Percentiles rank a stretch among this genome's conserved stretches.
Evolutionary conservation across 805 yeast species (phyloP).

Genomic region (Kodamaea neixiangensis): DNA sequence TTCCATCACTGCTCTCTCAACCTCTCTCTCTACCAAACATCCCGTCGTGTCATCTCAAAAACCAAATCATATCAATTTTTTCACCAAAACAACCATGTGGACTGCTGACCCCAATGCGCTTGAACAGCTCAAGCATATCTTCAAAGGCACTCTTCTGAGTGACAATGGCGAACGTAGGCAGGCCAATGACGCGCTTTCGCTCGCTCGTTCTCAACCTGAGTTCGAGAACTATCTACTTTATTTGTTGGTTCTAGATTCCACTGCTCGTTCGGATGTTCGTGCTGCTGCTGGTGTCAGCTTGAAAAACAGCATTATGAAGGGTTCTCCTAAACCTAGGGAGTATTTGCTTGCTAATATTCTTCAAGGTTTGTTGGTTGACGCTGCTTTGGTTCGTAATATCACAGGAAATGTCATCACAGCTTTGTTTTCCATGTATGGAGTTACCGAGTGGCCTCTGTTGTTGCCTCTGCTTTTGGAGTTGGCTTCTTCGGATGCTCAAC

Average conservation of each 20-base stretch:
- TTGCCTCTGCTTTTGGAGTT: conserved; percentile 69
- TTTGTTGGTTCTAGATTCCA: conserved; percentile 58
- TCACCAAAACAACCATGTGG: conserved; percentile 45
- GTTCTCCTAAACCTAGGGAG: conserved; percentile 23
- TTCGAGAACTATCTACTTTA: conserved; percentile 77
- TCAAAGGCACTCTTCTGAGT: conserved; percentile 72
- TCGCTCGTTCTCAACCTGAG: conserved; percentile 72
- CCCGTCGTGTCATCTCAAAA: neutral
- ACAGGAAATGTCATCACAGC: conserved; percentile 91
- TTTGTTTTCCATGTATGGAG: conserved; percentile 67
- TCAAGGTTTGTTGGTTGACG: conserved; percentile 56
- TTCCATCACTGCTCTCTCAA: too few species aligned
- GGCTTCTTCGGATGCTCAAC: conserved; percentile 31
- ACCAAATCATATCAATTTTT: neutral
- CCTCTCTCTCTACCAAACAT: neutral
- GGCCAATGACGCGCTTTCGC: conserved; percentile 74
- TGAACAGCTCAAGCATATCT: conserved; percentile 63
- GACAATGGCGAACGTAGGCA: conserved; percentile 52
- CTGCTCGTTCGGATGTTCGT: conserved; percentile 56
- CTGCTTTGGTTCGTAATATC: conserved; percentile 73
- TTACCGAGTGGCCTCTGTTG: conserved; percentile 71
- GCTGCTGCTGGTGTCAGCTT: conserved; percentile 88
- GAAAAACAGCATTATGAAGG: conserved; percentile 56
- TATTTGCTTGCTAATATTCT: conserved; percentile 46
- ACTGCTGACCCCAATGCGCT: conserved; percentile 62